Evolutionary conservation across 495 filamentous ascomycete genomes (phyloP).

Genomic region (Aspergillus cavernicola): DNA sequence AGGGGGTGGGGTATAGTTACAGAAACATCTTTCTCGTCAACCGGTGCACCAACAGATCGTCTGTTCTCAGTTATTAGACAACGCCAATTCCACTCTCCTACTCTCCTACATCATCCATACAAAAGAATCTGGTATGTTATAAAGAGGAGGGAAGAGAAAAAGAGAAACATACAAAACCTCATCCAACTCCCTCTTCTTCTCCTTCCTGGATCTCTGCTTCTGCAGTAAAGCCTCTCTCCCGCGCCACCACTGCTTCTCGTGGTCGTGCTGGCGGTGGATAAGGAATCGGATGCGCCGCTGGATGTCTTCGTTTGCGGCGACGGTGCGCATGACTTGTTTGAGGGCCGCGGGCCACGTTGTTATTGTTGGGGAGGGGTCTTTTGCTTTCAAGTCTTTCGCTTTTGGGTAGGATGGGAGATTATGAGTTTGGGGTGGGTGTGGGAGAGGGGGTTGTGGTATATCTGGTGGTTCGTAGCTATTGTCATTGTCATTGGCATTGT

Average conservation of each 20-base stretch:
- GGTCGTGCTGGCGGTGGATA: constrained; percentile 58
- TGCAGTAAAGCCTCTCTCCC: constrained; percentile 48
- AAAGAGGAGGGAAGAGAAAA: too few relatives aligned
- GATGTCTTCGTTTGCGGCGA: constrained; percentile 47
- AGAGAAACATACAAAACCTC: constrained; percentile 38
- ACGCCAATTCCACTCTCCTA: too few relatives aligned
- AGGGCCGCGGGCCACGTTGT: constrained; percentile 63
- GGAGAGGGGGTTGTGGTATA: constrained; percentile 11
- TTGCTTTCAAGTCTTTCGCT: too few relatives aligned
- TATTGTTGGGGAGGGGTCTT: constrained; percentile 48
- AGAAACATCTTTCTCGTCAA: constrained; percentile 30
- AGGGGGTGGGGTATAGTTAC: constrained; percentile 23
- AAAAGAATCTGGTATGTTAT: too few relatives aligned
- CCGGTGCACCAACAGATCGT: constrained; percentile 39
- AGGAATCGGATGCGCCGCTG: constrained; percentile 46
- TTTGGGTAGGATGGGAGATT: too few relatives aligned
- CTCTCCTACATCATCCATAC: too few relatives aligned
- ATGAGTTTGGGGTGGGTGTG: constrained; percentile 5
- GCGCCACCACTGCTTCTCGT: constrained; percentile 64
- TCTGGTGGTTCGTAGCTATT: constrained; percentile 29
- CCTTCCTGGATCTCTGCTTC: constrained; percentile 45
- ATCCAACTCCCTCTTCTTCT: constrained; percentile 52
- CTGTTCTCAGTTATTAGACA: too few relatives aligned
- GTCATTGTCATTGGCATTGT: constrained; percentile 17
- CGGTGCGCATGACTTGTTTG: constrained; percentile 56